Evolutionary conservation across 2,329 filamentous ascomycete species (phyloP), one percentile per base, ranked within the genome.

Genomic region (Sodiomyces alkalinus): DNA sequence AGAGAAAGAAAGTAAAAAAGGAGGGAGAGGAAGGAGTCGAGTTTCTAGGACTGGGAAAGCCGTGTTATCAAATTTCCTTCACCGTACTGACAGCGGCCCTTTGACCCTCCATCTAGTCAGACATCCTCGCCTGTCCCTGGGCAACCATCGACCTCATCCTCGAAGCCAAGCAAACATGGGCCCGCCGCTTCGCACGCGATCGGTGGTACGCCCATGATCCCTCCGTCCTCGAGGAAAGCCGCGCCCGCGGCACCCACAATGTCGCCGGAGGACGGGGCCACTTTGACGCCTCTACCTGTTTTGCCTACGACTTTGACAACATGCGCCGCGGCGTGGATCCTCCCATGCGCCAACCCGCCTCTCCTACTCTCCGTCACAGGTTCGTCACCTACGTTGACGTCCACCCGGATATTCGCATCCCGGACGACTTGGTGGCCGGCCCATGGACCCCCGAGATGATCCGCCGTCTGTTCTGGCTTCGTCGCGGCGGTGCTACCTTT

Each of bases 131-230:
- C 13, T 52, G 53, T 19, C 50, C 51, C 1, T 67, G 62, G 61
- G 44, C 52, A 5, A 51, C 46, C n/a, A 44, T 60, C n/a, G 42
- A 55, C 19, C 43, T 63, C 17, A 52, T 68, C 7, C 49, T 64
- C 3, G 49, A 58, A 24, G 62, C 62, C 8, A 56, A 62, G 41
- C 53, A 65, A 28, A 44, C 49, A 3, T 68, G 62, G 59, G 52
- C 53, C 24, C 50, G 55, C 15, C 50, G 41, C 24, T 44, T 56
- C 31, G 53, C 50, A 6, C 45, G 40, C 5, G 39, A 41, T 20
- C 44, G 48, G 9, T 42, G 43, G 34, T 55, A 51, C 30, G 39
- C 51, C 26, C 49, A 59, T 35, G 7, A 22, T 7, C 9, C 35
- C 11, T 26, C 33, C 4, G 33, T 30, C 6, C 9, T 23, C 3